A percentile compares a stretch with the other conserved stretches of the same genome.
These are phyloP conservation scores for Candolleomyces efflorescens DNA, from an alignment of 768 basidiomycete genomes.

Conservation along the genomic window DNA sequence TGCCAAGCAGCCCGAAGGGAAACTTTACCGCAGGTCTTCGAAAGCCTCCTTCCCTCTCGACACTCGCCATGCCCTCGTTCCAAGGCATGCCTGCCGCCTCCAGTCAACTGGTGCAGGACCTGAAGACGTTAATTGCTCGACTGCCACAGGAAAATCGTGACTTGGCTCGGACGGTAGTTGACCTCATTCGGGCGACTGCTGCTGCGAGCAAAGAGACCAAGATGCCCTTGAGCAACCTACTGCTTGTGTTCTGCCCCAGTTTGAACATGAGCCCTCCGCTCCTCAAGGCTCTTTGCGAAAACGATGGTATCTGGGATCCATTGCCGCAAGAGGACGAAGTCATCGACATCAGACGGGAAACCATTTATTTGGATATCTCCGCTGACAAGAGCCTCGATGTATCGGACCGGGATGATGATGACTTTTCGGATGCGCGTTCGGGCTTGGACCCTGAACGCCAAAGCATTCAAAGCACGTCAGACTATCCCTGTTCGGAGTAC, in stretches of 20 bases:
- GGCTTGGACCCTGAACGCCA: conserved; percentile 23
- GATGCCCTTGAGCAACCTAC: conserved; percentile 89
- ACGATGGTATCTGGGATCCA: conserved; percentile 56
- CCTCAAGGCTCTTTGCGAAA: conserved; percentile 70
- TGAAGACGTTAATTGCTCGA: conserved; percentile 59
- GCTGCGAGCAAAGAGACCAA: conserved; percentile 68
- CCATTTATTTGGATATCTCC: conserved; percentile 10
- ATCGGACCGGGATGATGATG: conserved; percentile 14
- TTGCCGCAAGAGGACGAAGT: conserved; percentile 2
- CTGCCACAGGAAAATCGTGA: conserved; percentile 82
- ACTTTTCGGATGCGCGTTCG: conserved; percentile 24
- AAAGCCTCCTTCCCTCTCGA: conserved; percentile 78
- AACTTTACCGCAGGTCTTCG: conserved; percentile 39
- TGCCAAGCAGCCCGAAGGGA: conserved; percentile 36
- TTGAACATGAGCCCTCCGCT: conserved; percentile 74
- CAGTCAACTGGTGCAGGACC: conserved; percentile 46
- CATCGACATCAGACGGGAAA: conserved; percentile 12
- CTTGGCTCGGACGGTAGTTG: conserved; percentile 75
- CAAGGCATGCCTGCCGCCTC: conserved; percentile 60
- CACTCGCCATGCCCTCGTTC: conserved; percentile 70
- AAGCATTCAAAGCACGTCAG: conserved; percentile 15
- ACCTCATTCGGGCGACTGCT: conserved; percentile 76
- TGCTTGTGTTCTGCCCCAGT: conserved; percentile 86
- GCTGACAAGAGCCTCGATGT: neutral
- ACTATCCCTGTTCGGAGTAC: conserved; percentile 29